Base-by-base conservation (phyloP, 768 basidiomycete genomes). In the Coprinopsis sp. region DNA sequence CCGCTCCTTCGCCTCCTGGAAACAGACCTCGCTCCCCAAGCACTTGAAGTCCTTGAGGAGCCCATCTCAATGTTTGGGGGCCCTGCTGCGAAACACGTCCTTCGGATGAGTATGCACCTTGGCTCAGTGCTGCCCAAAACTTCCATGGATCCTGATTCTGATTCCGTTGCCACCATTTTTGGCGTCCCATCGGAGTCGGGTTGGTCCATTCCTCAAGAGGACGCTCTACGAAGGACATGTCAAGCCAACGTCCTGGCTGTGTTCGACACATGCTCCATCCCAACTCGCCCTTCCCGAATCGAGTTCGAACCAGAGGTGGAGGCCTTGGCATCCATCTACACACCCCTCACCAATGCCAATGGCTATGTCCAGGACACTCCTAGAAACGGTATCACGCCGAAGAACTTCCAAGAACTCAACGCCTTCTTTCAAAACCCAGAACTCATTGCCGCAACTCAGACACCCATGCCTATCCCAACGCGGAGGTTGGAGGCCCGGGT, bases 31-130 rank as follows among this genome's bases (percentile, higher is more conserved):
- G 85, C 93, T 8, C 65, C 83, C 6, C 81, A 88, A 51, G 93
- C 92, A 1, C 73, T 97, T 37, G 93, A 94, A 38, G 91, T 97
- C n/a, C 75, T 97, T 5, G 92, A 96, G 56, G 87, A 93, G 55
- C 92, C 92, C 0, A 81, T 89, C 64, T 78, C 76, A 16, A 84
- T 92, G 66, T 80, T 81, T 1, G 80, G 82, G 33, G 85, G 87
- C 19, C 82, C 80, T 37, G 76, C 84, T 0, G 88, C 90, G 1
- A 86, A 86, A 49, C 86, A 91, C 54, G 87, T 93, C n/a, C 72
- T 94, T 19, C 80, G 90, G 5, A 91, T 94, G 89, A 92, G 91
- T 63, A 84, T 93, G 79, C 83, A 87, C 52, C 60, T 74, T 19
- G 76, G 73, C 23, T 63, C 73, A 13, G 51, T 67, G 23, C 54